These are phyloP conservation scores for Lentinula guzmanii DNA, from an alignment of 768 basidiomycete genomes.

Conservation along the genomic window DNA sequence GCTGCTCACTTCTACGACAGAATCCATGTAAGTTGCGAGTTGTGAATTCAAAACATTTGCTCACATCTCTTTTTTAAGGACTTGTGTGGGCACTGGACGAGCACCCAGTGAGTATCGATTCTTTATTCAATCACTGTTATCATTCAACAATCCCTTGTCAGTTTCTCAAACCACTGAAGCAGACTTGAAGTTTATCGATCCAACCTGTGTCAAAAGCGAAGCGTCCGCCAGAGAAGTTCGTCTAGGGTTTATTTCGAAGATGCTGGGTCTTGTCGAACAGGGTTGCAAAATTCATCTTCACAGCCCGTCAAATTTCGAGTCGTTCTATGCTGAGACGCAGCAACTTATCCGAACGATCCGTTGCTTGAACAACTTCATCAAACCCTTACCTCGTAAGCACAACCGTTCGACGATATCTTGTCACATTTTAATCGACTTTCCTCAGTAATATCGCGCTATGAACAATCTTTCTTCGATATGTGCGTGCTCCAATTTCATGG, in stretches of 20 bases:
- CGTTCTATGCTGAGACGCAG: slow-evolving; percentile 27
- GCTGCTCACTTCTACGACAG: slow-evolving; percentile 30
- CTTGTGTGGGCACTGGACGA: slow-evolving; percentile 37
- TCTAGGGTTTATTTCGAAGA: slow-evolving; percentile 27
- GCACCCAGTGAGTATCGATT: slow-evolving; percentile 12
- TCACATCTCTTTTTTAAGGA: slow-evolving; percentile 17
- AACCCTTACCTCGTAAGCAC: slow-evolving; percentile 29
- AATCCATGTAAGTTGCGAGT: slow-evolving; percentile 27
- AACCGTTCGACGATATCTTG: neutral
- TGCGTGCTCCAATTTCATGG: slow-evolving; percentile 33
- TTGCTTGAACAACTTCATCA: slow-evolving; percentile 27
- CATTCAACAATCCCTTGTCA: neutral
- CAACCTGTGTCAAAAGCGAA: slow-evolving; percentile 13
- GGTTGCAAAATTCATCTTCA: slow-evolving; percentile 25
- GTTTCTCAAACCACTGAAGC: slow-evolving; percentile 26
- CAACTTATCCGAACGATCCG: slow-evolving; percentile 27
- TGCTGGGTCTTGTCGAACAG: slow-evolving; percentile 24
- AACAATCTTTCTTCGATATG: slow-evolving; percentile 36
- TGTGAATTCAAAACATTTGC: neutral
- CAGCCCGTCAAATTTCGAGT: slow-evolving; percentile 18
- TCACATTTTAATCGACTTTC: slow-evolving; percentile 16
- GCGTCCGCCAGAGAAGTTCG: slow-evolving; percentile 26
- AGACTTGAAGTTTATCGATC: slow-evolving; percentile 23
- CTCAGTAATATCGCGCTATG: slow-evolving; percentile 35
- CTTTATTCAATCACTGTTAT: neutral